Evolutionary conservation across 768 basidiomycete species (phyloP).

Genomic region (Cystobasidium tubakii): DNA sequence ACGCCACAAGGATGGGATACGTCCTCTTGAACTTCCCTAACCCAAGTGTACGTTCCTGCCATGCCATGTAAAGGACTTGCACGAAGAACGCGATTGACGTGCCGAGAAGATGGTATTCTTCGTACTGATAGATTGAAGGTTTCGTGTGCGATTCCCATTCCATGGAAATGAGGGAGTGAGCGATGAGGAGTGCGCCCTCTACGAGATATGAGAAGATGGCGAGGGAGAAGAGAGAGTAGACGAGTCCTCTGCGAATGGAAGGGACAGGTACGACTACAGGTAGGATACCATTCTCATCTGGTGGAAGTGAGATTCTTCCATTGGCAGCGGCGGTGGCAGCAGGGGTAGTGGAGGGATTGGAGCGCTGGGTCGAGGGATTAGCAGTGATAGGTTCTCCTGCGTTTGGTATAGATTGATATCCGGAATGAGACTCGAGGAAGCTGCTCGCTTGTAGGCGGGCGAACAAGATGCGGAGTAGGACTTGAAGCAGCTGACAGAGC

Average conservation of each 20-base stretch:
- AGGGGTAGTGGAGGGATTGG: neutral
- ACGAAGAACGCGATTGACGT: neutral
- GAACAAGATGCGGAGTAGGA: conserved; percentile 3
- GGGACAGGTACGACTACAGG: conserved; percentile 28
- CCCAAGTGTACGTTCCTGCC: conserved; percentile 23
- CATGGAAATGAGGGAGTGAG: conserved; percentile 14
- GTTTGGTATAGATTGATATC: neutral
- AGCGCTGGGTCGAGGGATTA: neutral
- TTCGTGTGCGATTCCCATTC: conserved; percentile 3
- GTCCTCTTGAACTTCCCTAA: conserved; percentile 6
- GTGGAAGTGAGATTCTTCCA: conserved; percentile 8
- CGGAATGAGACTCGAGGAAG: conserved; percentile 12
- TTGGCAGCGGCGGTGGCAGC: neutral
- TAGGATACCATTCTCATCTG: conserved; percentile 31
- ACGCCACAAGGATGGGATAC: neutral
- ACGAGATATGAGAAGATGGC: conserved; percentile 4
- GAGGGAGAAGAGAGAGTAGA: conserved; percentile 5
- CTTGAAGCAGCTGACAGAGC: neutral
- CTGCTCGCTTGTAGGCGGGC: conserved; percentile 7
- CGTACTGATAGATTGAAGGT: conserved; percentile 7
- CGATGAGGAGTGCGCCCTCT: conserved; percentile 22
- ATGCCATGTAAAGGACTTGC: conserved; percentile 18
- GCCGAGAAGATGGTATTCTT: conserved; percentile 22
- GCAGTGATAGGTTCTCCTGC: neutral
- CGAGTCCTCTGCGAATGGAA: neutral